phyloP scores from a whole-genome alignment of 352 stramenopile species.

The Pythium rhizo-oryzae region DNA sequence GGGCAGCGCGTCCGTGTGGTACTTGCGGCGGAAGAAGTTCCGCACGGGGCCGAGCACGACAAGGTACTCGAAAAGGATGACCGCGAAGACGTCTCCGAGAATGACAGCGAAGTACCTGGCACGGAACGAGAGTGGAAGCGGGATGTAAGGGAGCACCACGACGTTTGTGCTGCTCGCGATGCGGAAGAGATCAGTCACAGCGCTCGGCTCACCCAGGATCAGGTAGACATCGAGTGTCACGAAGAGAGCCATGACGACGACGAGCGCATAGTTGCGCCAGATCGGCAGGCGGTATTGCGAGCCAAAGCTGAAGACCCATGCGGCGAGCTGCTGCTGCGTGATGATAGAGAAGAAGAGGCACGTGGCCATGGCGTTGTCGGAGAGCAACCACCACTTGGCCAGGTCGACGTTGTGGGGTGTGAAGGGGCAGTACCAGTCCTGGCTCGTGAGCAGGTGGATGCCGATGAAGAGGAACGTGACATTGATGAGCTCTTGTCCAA shows the following conservation, averaged over 20 bases:
- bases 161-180: constrained; percentile 50
- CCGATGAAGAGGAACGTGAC: constrained; percentile 46
- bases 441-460: constrained; percentile 32
- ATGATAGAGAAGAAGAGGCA: constrained; percentile 36
- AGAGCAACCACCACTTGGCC: constrained; percentile 42
- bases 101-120: constrained; percentile 39
- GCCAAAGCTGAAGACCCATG: constrained; percentile 37
- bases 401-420: constrained; percentile 34
- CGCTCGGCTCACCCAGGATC: constrained; percentile 32
- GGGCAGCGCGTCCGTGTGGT: constrained; percentile 32
- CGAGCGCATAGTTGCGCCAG: constrained; percentile 36
- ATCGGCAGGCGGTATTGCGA: constrained; percentile 39
- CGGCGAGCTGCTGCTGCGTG: constrained; percentile 29
- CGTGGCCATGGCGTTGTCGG: constrained; percentile 34
- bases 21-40: constrained; percentile 26
- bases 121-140: constrained; percentile 43
- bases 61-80: constrained; percentile 46
- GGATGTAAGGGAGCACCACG: constrained; percentile 50
- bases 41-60: constrained; percentile 47
- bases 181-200: constrained; percentile 42
- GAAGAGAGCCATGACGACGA: constrained; percentile 24
- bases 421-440: constrained; percentile 44
- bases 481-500: constrained; percentile 55
- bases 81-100: constrained; percentile 33
- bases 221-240: constrained; percentile 33